A percentile compares a stretch with the other conserved stretches of the same genome.
phyloP scores from a whole-genome alignment of 768 basidiomycete species.

The Lentinula edodes region DNA sequence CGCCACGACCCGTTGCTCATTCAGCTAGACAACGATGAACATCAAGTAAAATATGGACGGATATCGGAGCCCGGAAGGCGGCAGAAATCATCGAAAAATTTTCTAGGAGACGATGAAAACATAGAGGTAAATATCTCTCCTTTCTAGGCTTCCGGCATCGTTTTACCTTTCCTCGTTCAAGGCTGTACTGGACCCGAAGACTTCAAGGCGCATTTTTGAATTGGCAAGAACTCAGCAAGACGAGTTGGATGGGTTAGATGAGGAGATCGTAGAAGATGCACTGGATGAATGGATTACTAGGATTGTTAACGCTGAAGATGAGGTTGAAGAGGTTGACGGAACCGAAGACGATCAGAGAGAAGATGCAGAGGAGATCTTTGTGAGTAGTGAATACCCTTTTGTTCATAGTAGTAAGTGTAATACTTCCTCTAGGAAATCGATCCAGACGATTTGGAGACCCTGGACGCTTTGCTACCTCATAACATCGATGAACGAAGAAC shows the following conservation, averaged over 20 bases:
- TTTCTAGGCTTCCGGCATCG: too few species aligned
- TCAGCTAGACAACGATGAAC: slow-evolving; percentile 78
- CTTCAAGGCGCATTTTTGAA: slow-evolving; percentile 84
- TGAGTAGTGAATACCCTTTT: slow-evolving; percentile 25
- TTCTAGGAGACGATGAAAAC: slow-evolving; percentile 45
- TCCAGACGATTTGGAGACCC: slow-evolving; percentile 77
- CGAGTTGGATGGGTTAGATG: slow-evolving; percentile 66
- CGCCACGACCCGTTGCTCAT: slow-evolving; percentile 86
- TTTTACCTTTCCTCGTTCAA: slow-evolving; percentile 23
- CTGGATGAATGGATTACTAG: slow-evolving; percentile 46
- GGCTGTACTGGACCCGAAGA: slow-evolving; percentile 74
- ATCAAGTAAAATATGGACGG: slow-evolving; percentile 71
- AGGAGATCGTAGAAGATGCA: slow-evolving; percentile 42
- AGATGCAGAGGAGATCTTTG: slow-evolving; percentile 56
- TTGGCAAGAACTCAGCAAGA: slow-evolving; percentile 91
- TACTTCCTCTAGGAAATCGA: slow-evolving; percentile 69
- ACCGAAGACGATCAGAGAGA: slow-evolving; percentile 21
- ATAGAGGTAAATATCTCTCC: slow-evolving; percentile 38
- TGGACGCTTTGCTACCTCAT: slow-evolving; percentile 75
- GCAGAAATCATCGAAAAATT: slow-evolving; percentile 56
- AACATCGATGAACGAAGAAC: slow-evolving; percentile 76
- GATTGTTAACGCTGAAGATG: slow-evolving; percentile 33
- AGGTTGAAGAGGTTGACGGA: slow-evolving; percentile 36
- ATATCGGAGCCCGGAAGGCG: slow-evolving; percentile 73
- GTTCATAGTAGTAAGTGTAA: slow-evolving; percentile 7